A percentile compares a stretch with the other conserved stretches of the same genome.
Evolutionary conservation across 192 early-diverging fungal species (phyloP).

Genomic region (Podila horticola): DNA sequence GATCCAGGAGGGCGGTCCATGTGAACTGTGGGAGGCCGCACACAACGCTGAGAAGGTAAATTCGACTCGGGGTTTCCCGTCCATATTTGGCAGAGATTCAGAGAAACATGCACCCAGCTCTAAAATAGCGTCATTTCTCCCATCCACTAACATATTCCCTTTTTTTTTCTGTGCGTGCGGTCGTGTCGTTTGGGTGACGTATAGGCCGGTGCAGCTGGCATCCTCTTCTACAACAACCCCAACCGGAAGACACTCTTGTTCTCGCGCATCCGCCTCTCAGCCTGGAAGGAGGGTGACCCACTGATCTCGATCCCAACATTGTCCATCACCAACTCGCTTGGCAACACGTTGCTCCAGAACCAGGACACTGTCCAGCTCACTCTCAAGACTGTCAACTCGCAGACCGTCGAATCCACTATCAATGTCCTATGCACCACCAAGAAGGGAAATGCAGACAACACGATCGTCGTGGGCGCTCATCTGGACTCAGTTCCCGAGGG

Average conservation of each 20-base stretch:
- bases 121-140: not conserved
- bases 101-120: no score
- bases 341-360: slow-evolving; percentile 55
- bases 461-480: slow-evolving; percentile 71
- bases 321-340: slow-evolving; percentile 65
- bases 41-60: slow-evolving; percentile 62
- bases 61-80: not conserved
- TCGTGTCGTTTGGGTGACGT: not conserved
- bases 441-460: slow-evolving; percentile 54
- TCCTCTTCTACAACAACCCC: slow-evolving; percentile 66
- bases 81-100: not conserved
- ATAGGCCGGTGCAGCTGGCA: slow-evolving; percentile 61
- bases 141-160: not conserved
- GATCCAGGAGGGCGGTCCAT: slow-evolving; percentile 54
- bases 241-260: slow-evolving; percentile 55
- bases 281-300: slow-evolving; percentile 75
- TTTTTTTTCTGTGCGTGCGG: not conserved
- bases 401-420: slow-evolving; percentile 67
- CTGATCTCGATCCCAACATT: slow-evolving; percentile 69
- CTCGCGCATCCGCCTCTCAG: slow-evolving; percentile 63
- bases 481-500: slow-evolving; percentile 76
- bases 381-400: slow-evolving; percentile 60
- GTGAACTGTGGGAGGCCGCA: slow-evolving; percentile 66
- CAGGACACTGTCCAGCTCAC: slow-evolving; percentile 35
- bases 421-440: slow-evolving; percentile 70